Base-by-base conservation (phyloP, 108 stramenopile species). In the Pelagomonas calceolata region DNA sequence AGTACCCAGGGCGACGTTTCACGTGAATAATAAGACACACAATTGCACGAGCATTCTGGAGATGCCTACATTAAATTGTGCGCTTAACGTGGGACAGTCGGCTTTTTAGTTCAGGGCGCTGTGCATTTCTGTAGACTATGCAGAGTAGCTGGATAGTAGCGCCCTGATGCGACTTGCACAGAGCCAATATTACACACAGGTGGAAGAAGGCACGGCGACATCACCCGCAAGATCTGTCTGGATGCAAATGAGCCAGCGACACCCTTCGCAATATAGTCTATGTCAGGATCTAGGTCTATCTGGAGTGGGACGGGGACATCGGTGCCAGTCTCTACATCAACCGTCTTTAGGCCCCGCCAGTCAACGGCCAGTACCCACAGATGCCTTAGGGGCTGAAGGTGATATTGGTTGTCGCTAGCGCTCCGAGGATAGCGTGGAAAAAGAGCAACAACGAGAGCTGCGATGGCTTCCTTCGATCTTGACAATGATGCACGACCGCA, bases 321-420 rank as follows among this genome's bases (percentile, higher is more conserved):
- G 74, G 88, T 83, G 21, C 84, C 80, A 21, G 91, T 89, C 66
- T 95, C 94, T 4, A 94, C 85, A 68, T 98, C 98, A 30, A 92
- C 73, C 3, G 94, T 88, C 70, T 91, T 85, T 26, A 98, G 68
- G 34, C 85, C 81, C 30, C 92, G 78, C 32, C 87, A 78, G 73
- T 93, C 88, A 32, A 86, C 89, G 0, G 98, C 98, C 43, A 98
- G 85, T n/a, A 92, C 95, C 75, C 96, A 98, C 36, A 95, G 80
- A 84, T 97, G 95, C 0, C 98, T 85, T 35, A 97, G 84, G 15
- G 95, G 92, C 82, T 98, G 98, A 39, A 98, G 81, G 78, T 96
- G 94, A 76, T 91, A 95, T 73, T 94, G 92, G 69, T 97, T 94
- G 76, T 97, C 95, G 35, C 81, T 79, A 36, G 92, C 84, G 32